These are phyloP conservation scores for Calophaca sinica DNA, from an alignment of 306 rosid genomes.

Conservation along the genomic window DNA sequence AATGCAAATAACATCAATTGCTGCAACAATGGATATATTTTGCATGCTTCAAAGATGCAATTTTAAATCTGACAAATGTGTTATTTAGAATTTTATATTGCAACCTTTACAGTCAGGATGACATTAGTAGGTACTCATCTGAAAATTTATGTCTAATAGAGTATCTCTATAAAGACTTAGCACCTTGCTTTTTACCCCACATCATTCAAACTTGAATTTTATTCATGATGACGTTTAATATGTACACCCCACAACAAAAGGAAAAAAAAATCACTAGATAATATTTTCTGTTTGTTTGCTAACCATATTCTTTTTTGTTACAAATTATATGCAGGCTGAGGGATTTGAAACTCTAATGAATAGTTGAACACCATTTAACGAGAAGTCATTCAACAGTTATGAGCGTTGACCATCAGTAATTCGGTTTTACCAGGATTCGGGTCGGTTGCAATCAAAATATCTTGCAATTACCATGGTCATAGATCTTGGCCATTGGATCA, in stretches of 20 bases:
- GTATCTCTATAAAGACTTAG: too few relatives aligned
- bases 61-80: background rate
- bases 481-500: too few relatives aligned
- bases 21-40: background rate
- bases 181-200: too few relatives aligned
- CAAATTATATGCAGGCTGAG: slow-evolving; percentile 55
- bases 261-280: background rate
- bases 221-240: background rate
- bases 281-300: slow-evolving; percentile 28
- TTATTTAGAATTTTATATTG: too few relatives aligned
- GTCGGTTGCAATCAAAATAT: too few relatives aligned
- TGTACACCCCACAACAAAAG: background rate
- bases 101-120: too few relatives aligned
- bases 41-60: background rate
- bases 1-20: slow-evolving; percentile 11
- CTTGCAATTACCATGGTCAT: too few relatives aligned
- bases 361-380: slow-evolving; percentile 34
- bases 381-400: slow-evolving; percentile 39
- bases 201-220: too few relatives aligned
- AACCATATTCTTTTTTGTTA: slow-evolving; percentile 7
- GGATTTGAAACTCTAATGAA: slow-evolving; percentile 46
- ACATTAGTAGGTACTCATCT: too few relatives aligned
- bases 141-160: too few relatives aligned
- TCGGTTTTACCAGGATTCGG: too few relatives aligned
- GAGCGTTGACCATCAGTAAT: slow-evolving; percentile 22